Conservation (phyloP, 192 early-diverging fungal genomes). For the Obelidium mucronatum region DNA sequence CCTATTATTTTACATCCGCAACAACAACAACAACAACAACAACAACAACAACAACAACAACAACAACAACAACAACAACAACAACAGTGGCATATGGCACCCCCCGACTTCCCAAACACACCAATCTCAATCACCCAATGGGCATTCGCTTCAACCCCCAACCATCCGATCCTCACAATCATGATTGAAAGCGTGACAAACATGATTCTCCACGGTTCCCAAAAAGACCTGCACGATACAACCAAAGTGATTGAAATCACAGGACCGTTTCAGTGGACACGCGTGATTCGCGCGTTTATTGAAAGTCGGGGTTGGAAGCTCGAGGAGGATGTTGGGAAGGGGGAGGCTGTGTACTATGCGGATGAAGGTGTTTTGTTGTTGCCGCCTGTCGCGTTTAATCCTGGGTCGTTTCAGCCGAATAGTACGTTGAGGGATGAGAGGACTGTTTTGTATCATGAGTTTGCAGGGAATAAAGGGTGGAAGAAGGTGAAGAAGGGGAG, state of each 20-base stretch:
- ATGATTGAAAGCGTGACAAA: background rate
- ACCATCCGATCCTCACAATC: background rate
- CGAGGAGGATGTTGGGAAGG: background rate
- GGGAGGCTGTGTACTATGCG: conserved; percentile 11
- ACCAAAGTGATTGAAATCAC: conserved; percentile 17
- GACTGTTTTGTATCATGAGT: conserved; percentile 25
- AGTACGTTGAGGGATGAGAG: conserved; percentile 10
- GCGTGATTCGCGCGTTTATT: background rate
- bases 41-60: background rate
- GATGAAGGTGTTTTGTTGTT: conserved; percentile 14
- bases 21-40: too few relatives aligned
- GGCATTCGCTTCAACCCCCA: conserved; percentile 17
- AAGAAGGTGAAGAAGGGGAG: background rate
- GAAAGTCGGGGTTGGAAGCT: background rate
- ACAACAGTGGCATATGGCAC: conserved; percentile 19
- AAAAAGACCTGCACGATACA: background rate
- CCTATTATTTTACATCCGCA: too few relatives aligned
- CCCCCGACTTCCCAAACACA: conserved; percentile 11
- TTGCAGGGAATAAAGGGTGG: conserved; percentile 23
- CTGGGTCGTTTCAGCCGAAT: conserved; percentile 17
- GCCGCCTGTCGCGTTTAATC: conserved; percentile 19
- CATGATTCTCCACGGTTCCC: background rate
- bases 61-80: conserved; percentile 6
- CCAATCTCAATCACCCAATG: conserved; percentile 15
- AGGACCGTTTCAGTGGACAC: conserved; percentile 18